Percentiles rank a stretch among this genome's conserved stretches.
Conservation (phyloP, 2,329 filamentous ascomycete species). For the Arthrocladium fulminans region DNA sequence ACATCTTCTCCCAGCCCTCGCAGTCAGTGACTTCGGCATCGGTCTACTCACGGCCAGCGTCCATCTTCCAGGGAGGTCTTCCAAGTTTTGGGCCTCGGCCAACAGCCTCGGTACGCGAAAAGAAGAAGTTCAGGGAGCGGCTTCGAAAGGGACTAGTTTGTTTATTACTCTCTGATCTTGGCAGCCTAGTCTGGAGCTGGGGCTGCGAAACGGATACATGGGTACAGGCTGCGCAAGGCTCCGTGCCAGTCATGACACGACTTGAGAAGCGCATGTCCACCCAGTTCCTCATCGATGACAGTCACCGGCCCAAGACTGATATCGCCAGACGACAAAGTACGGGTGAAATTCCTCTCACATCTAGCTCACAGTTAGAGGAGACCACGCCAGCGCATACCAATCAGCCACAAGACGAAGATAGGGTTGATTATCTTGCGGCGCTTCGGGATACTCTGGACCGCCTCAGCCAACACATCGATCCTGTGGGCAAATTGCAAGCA, state of each 20-base stretch:
- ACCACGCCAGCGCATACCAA: neutral
- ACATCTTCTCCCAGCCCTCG: slow-evolving; percentile 74
- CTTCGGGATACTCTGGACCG: slow-evolving; percentile 58
- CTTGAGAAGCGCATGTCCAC: slow-evolving; percentile 11
- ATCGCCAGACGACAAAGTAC: neutral
- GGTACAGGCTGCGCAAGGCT: slow-evolving; percentile 58
- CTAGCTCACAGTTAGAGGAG: neutral
- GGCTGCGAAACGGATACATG: slow-evolving; percentile 90
- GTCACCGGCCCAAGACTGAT: neutral
- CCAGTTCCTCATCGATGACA: neutral
- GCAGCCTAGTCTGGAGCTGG: slow-evolving; percentile 72
- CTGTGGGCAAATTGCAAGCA: slow-evolving; percentile 73
- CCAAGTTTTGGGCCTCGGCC: slow-evolving; percentile 9
- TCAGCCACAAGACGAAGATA: neutral
- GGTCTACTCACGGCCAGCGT: slow-evolving; percentile 25
- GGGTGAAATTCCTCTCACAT: neutral
- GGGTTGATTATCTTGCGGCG: slow-evolving; percentile 7
- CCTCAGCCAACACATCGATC: slow-evolving; percentile 84
- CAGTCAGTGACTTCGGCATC: slow-evolving; percentile 28
- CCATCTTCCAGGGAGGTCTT: slow-evolving; percentile 24
- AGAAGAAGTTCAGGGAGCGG: slow-evolving; percentile 66
- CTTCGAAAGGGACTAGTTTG: slow-evolving; percentile 73
- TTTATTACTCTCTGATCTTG: slow-evolving; percentile 79
- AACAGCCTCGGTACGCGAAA: slow-evolving; percentile 57
- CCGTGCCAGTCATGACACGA: slow-evolving; percentile 46